Conservation (phyloP, 805 yeast species). For the Pichia occidentalis region DNA sequence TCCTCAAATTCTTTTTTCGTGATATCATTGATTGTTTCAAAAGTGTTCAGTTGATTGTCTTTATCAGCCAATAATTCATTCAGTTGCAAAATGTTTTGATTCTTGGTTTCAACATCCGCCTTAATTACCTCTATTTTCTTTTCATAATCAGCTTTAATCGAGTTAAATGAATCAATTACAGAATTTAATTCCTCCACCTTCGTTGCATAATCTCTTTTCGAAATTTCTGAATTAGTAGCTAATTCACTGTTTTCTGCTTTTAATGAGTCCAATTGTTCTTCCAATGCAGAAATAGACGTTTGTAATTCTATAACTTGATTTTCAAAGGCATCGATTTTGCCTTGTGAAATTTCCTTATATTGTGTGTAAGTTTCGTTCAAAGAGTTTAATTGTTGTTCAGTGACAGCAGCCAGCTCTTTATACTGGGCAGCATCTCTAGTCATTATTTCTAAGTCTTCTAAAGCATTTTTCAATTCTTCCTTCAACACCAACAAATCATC, state of each 20-base stretch:
- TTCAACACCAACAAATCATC: conserved; percentile 23
- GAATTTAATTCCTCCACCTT: conserved; percentile 23
- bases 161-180: conserved; percentile 21
- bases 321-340: conserved; percentile 10
- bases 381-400: conserved; percentile 56
- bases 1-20: conserved; percentile 15
- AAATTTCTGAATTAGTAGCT: conserved; percentile 11
- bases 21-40: conserved; percentile 11
- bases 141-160: conserved; percentile 27
- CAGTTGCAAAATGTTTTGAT: conserved; percentile 12
- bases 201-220: conserved; percentile 12
- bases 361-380: conserved; percentile 50
- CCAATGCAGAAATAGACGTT: conserved; percentile 9
- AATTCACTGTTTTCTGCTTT: conserved; percentile 13
- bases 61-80: conserved; percentile 23
- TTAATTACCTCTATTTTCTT: conserved; percentile 27
- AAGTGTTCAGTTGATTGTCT: conserved; percentile 23
- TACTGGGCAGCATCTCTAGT: conserved; percentile 55
- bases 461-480: conserved; percentile 33
- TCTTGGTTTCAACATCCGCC: conserved; percentile 27
- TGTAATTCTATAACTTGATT: conserved; percentile 16
- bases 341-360: conserved; percentile 30
- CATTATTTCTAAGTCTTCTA: conserved; percentile 50
- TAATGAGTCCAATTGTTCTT: conserved; percentile 14
- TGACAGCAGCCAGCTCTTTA: conserved; percentile 53